Conservation (phyloP, 257 asterid genomes). For the Nicotiana sylvestris region DNA sequence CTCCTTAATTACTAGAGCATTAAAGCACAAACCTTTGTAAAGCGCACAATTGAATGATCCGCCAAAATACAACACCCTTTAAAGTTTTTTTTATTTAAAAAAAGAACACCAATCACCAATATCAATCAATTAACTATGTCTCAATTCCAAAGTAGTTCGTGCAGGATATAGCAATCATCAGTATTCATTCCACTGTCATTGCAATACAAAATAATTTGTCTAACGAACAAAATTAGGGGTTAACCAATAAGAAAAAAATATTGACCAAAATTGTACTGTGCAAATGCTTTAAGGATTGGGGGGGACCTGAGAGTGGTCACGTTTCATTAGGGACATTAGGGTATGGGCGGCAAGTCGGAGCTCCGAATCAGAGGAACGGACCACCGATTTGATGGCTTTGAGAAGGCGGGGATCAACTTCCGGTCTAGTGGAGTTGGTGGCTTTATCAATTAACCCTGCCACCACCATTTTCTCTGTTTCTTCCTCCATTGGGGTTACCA, state of each 20-base stretch:
- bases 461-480: constrained; percentile 21
- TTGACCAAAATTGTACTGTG: background rate
- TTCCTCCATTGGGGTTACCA: constrained; percentile 32
- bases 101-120: background rate
- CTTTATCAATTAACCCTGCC: constrained; percentile 54
- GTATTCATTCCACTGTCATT: background rate
- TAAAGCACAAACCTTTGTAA: background rate
- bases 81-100: background rate
- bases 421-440: constrained; percentile 65
- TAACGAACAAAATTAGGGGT: background rate
- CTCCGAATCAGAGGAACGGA: constrained; percentile 76
- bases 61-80: background rate
- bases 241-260: background rate
- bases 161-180: background rate
- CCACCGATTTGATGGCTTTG: constrained; percentile 74
- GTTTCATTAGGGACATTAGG: constrained; percentile 76
- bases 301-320: constrained; percentile 82
- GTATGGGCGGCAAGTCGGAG: constrained; percentile 74
- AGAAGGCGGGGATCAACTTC: constrained; percentile 82
- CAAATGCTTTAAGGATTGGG: background rate
- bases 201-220: background rate
- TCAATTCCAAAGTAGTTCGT: background rate
- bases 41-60: background rate
- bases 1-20: background rate
- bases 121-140: background rate